These are phyloP conservation scores for Hibiscus tridactylites DNA, from an alignment of 345 rosid genomes.

Conservation along the genomic window DNA sequence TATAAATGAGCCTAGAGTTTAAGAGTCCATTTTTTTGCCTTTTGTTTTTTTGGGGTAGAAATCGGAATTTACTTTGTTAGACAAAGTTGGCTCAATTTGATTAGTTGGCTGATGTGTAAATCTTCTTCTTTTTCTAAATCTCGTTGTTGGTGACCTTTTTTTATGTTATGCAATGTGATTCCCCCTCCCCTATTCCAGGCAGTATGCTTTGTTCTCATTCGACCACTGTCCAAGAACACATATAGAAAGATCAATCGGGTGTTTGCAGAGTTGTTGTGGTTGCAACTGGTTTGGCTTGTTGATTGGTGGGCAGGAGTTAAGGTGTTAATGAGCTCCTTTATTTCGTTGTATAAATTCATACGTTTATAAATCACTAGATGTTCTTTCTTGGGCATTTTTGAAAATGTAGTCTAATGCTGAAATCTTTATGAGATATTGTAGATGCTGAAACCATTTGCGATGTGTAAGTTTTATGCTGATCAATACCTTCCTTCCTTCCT, in stretches of 20 bases:
- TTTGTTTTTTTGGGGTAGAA: not conserved
- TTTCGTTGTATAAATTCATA: not conserved
- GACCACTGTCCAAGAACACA: conserved; percentile 70
- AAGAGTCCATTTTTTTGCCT: not conserved
- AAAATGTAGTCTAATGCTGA: not conserved
- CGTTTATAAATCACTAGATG: not conserved
- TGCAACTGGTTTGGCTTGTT: conserved; percentile 78
- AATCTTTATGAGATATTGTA: not conserved
- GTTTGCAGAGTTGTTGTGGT: conserved; percentile 79
- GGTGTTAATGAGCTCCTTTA: conserved; percentile 30
- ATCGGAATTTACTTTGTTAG: not conserved
- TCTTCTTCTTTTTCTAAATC: not conserved
- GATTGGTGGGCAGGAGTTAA: conserved; percentile 98
- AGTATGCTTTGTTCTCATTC: conserved; percentile 51
- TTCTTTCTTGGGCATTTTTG: not conserved
- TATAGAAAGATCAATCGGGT: conserved; percentile 66
- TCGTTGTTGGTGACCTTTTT: not conserved
- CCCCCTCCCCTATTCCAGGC: conserved; percentile 39
- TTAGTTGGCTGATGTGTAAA: not conserved
- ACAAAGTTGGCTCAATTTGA: not conserved
- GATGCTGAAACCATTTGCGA: not conserved
- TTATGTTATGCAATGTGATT: not conserved
- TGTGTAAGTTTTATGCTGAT: not conserved
- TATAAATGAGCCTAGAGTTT: not conserved
- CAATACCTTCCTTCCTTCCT: not conserved